Evolutionary conservation across 192 early-diverging fungal species (phyloP).

Genomic region (Tieghemiomyces parasiticus): DNA sequence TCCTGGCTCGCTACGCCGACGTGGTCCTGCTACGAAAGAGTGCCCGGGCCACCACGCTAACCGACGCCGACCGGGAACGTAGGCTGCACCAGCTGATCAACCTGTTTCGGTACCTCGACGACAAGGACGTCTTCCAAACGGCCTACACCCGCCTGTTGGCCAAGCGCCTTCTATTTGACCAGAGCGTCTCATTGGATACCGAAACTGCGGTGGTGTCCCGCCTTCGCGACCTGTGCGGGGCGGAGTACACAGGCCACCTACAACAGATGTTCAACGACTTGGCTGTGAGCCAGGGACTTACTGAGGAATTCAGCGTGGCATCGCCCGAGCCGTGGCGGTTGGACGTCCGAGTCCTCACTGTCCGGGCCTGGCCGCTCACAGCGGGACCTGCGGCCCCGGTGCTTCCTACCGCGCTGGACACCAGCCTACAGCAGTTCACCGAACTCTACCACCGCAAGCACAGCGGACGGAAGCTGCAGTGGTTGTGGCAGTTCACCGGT

Average conservation of each 20-base stretch:
- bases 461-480: conserved; percentile 78
- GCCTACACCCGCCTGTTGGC: conserved; percentile 88
- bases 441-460: conserved; percentile 81
- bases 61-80: conserved; percentile 30
- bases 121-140: conserved; percentile 97
- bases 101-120: conserved; percentile 90
- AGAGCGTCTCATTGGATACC: conserved; percentile 78
- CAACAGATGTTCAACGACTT: conserved; percentile 97
- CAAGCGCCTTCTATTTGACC: conserved; percentile 75
- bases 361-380: conserved; percentile 83
- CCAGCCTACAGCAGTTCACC: conserved; percentile 70
- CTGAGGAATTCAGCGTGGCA: conserved; percentile 59
- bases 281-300: conserved; percentile 76
- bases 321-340: conserved; percentile 39
- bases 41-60: conserved; percentile 21
- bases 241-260: conserved; percentile 88
- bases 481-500: conserved; percentile 81
- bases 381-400: conserved; percentile 37
- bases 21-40: conserved; percentile 64
- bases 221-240: conserved; percentile 80
- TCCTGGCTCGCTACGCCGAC: conserved; percentile 86
- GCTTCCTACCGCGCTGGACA: conserved; percentile 78
- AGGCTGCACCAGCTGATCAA: conserved; percentile 48
- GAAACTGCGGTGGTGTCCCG: conserved; percentile 89
- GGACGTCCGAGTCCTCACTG: conserved; percentile 69